Conservation (phyloP, 1,284 basidiomycete species). For the Puccinia hordei region DNA sequence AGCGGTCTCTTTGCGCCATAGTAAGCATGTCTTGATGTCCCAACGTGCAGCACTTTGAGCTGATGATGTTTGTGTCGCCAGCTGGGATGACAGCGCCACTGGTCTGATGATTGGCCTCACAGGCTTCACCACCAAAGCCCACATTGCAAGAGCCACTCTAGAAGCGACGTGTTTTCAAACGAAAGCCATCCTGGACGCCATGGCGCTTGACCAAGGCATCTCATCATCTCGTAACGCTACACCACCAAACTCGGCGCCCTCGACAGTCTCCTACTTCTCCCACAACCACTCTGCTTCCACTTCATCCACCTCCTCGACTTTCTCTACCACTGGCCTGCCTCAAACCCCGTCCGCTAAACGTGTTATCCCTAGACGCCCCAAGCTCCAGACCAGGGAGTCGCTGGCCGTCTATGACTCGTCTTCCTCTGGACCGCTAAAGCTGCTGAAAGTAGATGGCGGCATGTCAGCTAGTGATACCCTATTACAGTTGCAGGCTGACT, state of each 20-base stretch:
- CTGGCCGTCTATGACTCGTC: not conserved
- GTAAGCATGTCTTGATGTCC: too few species aligned
- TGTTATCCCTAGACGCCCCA: conserved; percentile 55
- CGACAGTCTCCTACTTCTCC: too few species aligned
- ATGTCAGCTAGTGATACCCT: conserved; percentile 65
- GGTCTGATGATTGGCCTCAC: conserved; percentile 83
- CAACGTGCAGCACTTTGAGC: too few species aligned
- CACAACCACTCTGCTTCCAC: conserved; percentile 15
- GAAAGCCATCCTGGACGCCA: conserved; percentile 88
- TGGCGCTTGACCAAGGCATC: conserved; percentile 74
- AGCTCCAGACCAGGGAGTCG: not conserved
- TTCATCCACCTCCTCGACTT: conserved; percentile 20
- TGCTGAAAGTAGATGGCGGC: conserved; percentile 83
- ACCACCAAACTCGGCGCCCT: too few species aligned
- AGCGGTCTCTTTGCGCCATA: conserved; percentile 80
- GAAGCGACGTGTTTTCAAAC: conserved; percentile 83
- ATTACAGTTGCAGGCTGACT: conserved; percentile 89
- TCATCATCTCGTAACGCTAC: too few species aligned
- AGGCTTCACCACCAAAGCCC: conserved; percentile 86
- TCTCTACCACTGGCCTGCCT: not conserved
- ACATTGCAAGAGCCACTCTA: conserved; percentile 89
- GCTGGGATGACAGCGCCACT: conserved; percentile 82
- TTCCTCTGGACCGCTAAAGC: conserved; percentile 65
- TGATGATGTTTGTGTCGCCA: conserved; percentile 60
- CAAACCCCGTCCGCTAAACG: conserved; percentile 2